A percentile compares a stretch with the other conserved stretches of the same genome.
Conservation (phyloP, 768 basidiomycete genomes). For the Pholiota conissans region DNA sequence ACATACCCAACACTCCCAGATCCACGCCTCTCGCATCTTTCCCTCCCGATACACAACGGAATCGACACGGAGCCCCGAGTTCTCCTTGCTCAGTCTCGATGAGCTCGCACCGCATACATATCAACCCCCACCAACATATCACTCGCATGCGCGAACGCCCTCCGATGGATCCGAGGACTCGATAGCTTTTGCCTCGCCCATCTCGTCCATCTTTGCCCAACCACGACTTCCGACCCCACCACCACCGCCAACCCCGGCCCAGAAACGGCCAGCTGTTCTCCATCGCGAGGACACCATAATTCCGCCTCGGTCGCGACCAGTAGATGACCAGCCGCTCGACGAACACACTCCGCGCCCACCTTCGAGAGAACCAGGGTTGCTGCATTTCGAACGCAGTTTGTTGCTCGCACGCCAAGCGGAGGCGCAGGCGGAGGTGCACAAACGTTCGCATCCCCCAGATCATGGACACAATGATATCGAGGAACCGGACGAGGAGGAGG, state of each 20-base stretch:
- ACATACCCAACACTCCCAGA: constrained; percentile 7
- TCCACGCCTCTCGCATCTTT: constrained; percentile 35
- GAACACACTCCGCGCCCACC: constrained; percentile 30
- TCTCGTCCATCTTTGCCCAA: constrained; percentile 19
- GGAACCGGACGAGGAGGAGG: constrained; percentile 10
- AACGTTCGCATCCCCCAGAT: background rate
- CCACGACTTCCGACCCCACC: constrained; percentile 26
- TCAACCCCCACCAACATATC: constrained; percentile 8
- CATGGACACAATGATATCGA: background rate
- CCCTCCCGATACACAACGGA: constrained; percentile 36
- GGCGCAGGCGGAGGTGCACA: background rate
- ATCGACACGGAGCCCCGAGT: constrained; percentile 18
- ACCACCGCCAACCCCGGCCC: constrained; percentile 10
- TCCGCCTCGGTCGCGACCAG: background rate
- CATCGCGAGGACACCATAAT: constrained; percentile 20
- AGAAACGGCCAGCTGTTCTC: background rate
- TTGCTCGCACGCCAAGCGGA: constrained; percentile 15
- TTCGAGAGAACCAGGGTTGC: constrained; percentile 21
- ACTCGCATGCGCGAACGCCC: constrained; percentile 14
- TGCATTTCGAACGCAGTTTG: constrained; percentile 19
- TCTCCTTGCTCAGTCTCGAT: constrained; percentile 17
- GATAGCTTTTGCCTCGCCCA: constrained; percentile 11
- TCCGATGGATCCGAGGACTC: constrained; percentile 19
- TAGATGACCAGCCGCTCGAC: constrained; percentile 5
- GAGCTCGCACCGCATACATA: constrained; percentile 6